Conservation (phyloP, 768 basidiomycete genomes). For the Strobilomyces confusus region DNA sequence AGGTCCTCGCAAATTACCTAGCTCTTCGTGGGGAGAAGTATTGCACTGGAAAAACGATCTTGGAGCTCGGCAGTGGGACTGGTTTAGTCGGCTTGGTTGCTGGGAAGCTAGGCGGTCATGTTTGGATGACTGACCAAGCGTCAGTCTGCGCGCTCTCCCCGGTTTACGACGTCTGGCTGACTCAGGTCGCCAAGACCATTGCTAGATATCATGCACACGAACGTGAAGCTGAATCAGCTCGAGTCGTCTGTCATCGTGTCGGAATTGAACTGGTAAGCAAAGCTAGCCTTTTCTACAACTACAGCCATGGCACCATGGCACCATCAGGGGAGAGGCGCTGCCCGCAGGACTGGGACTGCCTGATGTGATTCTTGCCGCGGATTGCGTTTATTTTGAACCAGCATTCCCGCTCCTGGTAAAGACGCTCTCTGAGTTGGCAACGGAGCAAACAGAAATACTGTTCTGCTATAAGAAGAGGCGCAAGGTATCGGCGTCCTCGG, state of each 20-base stretch:
- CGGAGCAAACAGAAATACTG: conserved; percentile 59
- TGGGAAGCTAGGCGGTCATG: conserved; percentile 59
- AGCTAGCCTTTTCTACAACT: conserved; percentile 3
- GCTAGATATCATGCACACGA: conserved; percentile 72
- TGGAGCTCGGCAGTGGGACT: conserved; percentile 90
- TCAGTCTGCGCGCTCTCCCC: conserved; percentile 40
- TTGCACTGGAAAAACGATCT: conserved; percentile 52
- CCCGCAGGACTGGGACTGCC: conserved; percentile 46
- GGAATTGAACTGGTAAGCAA: conserved; percentile 78
- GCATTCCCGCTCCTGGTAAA: conserved; percentile 83
- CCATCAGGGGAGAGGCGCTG: conserved; percentile 59
- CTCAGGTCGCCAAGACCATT: conserved; percentile 51
- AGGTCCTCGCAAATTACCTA: conserved; percentile 82
- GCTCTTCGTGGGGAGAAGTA: conserved; percentile 47
- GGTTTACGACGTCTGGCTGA: conserved; percentile 7
- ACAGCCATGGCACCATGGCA: conserved; percentile 4
- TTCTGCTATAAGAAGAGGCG: conserved; percentile 94
- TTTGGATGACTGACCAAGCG: conserved; percentile 90
- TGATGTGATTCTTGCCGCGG: conserved; percentile 81
- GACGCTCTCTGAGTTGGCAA: conserved; percentile 66
- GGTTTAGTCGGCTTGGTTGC: conserved; percentile 89
- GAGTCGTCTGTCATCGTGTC: conserved; percentile 47
- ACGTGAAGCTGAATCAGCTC: conserved; percentile 65
- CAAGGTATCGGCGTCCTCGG: conserved; percentile 51
- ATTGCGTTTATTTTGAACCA: conserved; percentile 95